These are phyloP conservation scores for Geotrichum citri-aurantii DNA, from an alignment of 1,139 yeast species.

Conservation along the genomic window DNA sequence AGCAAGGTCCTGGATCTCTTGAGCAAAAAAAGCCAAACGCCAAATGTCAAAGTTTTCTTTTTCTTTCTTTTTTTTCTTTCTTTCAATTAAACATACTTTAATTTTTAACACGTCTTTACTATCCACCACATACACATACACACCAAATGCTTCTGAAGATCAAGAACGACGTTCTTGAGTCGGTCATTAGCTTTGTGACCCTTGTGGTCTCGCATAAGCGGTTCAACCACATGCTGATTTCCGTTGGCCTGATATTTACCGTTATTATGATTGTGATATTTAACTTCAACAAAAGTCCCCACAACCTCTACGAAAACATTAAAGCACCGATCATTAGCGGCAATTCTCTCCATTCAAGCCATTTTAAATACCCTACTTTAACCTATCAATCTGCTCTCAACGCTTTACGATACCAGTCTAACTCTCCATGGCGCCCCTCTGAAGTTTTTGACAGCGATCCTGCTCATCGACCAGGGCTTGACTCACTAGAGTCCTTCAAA, in stretches of 20 bases:
- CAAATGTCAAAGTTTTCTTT: no score
- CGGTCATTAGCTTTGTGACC: neutral
- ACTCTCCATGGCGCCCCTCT: conserved; percentile 19
- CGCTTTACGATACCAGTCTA: conserved; percentile 6
- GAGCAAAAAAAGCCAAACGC: no score
- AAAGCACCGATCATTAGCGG: neutral
- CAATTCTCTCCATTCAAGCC: neutral
- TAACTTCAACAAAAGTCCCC: neutral
- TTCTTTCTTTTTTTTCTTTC: neutral
- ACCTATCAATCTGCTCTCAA: conserved; percentile 3
- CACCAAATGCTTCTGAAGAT: neutral
- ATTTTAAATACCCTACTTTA: neutral
- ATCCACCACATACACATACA: no score
- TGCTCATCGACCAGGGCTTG: neutral
- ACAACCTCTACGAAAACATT: neutral
- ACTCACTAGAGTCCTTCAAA: neutral
- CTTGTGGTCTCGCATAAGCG: neutral
- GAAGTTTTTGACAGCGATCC: conserved; percentile 9
- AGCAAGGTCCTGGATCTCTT: no score
- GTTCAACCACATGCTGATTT: neutral
- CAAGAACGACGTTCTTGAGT: neutral
- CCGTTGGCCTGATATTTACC: neutral
- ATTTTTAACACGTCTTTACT: no score
- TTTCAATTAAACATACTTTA: no score
- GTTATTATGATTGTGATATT: neutral